Base-by-base conservation (phyloP, 129 eudicot genomes). In the Centaurea solstitialis region DNA sequence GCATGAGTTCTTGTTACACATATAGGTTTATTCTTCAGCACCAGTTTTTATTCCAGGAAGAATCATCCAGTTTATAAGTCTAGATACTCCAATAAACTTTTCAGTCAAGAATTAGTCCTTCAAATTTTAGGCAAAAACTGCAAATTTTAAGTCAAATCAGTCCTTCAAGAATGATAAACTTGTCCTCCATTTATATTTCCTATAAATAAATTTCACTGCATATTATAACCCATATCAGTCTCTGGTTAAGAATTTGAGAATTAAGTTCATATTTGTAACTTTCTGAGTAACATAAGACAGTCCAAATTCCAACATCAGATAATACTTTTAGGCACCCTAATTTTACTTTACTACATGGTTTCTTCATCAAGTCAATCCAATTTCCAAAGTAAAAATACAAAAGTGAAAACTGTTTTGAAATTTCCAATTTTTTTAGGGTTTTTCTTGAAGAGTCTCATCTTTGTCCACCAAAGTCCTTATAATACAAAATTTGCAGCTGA, bases 401-500 rank as follows among this genome's bases (percentile, higher is more conserved):
- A 38, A 70, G 24, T 23, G 33, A 71, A 71, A 73, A 22, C 15
- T 45, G 68, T 81, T 81, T 81, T 75, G 28, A 81, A 33, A 82
- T 71, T 69, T 76, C 64, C 26, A 69, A 70, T 59, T 70, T 82
- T 70, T 26, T 26, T 26, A 26, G 76, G 66, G 76, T 37, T 24
- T 76, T 76, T 13, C 7, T 68, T 76, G 12, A 57, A 82, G 33
- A 30, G 86, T 83, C 79, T 83, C 74, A 22, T 77, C 69, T 71
- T 71, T 71, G 86, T 83, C 86, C 86, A 70, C 41, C 87, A 79
- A 73, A 84, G 87, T 84, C 87, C 87, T 73, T 68, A 59, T n/a
- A 47, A 65, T 28, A 79, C 66, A 81, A 81, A 67, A 59, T 66
- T 79, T 70, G 40, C 70, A 70, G 68, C 28, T 79, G 73, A 82